A percentile compares a stretch with the other conserved stretches of the same genome.
Evolutionary conservation across 345 rosid species (phyloP).

Genomic region (Pelargonium nanum): DNA sequence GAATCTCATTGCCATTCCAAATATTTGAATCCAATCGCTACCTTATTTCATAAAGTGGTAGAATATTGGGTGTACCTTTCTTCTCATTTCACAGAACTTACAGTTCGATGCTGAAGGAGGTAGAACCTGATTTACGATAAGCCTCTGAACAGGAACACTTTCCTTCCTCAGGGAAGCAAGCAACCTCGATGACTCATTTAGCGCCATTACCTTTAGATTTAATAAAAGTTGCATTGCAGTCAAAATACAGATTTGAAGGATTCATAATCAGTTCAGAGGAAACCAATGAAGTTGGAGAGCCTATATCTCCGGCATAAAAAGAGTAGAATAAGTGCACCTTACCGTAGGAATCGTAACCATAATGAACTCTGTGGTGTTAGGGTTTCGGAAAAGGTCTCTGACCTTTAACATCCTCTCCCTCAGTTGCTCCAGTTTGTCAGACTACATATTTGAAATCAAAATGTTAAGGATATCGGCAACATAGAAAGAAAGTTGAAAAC

Average conservation of each 20-base stretch:
- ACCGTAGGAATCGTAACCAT: conserved; percentile 83
- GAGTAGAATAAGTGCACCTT: conserved; percentile 14
- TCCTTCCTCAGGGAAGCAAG: conserved; percentile 56
- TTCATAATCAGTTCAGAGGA: background rate
- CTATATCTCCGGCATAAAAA: background rate
- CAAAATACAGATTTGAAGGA: background rate
- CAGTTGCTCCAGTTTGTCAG: conserved; percentile 48
- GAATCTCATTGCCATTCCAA: conserved; percentile 4
- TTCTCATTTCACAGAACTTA: conserved; percentile 55
- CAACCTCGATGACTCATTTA: conserved; percentile 67
- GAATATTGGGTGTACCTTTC: conserved; percentile 47
- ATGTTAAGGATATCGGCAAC: conserved; percentile 9
- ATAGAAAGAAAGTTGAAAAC: conserved; percentile 1
- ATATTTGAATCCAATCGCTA: no score
- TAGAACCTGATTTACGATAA: conserved; percentile 59
- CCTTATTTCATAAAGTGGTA: no score
- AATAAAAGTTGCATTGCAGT: background rate
- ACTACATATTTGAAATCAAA: conserved; percentile 21
- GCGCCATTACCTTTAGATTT: conserved; percentile 53
- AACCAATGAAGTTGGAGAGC: conserved; percentile 3
- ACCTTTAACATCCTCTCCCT: conserved; percentile 63
- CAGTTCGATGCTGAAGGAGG: conserved; percentile 52
- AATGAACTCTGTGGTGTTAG: conserved; percentile 53
- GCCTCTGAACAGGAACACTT: conserved; percentile 50
- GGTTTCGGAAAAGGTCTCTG: conserved; percentile 53